Evolutionary conservation across 257 asterid species (phyloP).

Genomic region (Solanum piurae): DNA sequence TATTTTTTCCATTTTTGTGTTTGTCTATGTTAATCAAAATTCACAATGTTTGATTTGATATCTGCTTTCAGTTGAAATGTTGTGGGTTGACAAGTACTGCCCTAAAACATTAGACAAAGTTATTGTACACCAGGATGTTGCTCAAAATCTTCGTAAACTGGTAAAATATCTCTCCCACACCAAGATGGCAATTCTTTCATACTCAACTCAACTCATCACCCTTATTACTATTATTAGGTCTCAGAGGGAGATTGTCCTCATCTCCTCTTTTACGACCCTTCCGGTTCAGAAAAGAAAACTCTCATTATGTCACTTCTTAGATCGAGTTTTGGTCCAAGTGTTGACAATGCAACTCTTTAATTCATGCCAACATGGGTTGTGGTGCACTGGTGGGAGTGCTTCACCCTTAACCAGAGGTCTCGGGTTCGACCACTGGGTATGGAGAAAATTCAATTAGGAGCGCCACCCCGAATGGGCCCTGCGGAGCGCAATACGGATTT

Average conservation of each 20-base stretch:
- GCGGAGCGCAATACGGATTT: too few relatives aligned
- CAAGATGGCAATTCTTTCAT: background rate
- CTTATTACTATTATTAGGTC: slow-evolving; percentile 31
- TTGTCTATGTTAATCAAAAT: too few relatives aligned
- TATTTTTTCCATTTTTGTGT: too few relatives aligned
- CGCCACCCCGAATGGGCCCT: background rate
- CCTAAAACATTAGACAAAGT: slow-evolving; percentile 93
- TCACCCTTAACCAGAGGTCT: too few relatives aligned
- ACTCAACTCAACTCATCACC: background rate
- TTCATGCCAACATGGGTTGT: background rate
- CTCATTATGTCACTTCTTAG: slow-evolving; percentile 94
- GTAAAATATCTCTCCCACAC: slow-evolving; percentile 15
- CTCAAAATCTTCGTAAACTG: slow-evolving; percentile 82
- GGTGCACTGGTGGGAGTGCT: too few relatives aligned
- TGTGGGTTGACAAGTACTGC: slow-evolving; percentile 96
- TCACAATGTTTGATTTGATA: too few relatives aligned
- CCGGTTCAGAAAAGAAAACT: slow-evolving; percentile 97
- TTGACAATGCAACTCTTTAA: slow-evolving; percentile 61
- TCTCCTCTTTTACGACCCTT: slow-evolving; percentile 86
- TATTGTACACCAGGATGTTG: slow-evolving; percentile 67
- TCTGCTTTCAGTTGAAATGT: slow-evolving; percentile 32
- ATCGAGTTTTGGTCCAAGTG: slow-evolving; percentile 81
- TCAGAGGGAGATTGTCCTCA: slow-evolving; percentile 95
- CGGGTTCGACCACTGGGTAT: too few relatives aligned
- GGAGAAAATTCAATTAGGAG: too few relatives aligned